phyloP scores from a whole-genome alignment of 1,284 basidiomycete genomes.

The Inonotus hispidus region DNA sequence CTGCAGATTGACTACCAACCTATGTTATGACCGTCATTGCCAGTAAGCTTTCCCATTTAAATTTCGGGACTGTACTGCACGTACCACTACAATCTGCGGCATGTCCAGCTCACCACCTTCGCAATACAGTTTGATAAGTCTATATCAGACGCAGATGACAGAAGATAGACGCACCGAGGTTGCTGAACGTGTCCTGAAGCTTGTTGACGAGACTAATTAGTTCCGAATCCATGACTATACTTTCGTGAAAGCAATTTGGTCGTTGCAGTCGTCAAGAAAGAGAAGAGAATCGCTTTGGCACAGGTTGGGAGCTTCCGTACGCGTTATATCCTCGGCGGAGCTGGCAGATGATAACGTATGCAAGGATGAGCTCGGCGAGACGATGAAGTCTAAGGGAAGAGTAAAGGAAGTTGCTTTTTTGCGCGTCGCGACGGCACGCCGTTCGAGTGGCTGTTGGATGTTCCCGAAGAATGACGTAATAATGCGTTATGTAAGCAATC shows the following conservation, averaged over 20 bases:
- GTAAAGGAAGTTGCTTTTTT: background rate
- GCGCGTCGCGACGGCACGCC: slow-evolving; percentile 12
- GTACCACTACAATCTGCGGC: slow-evolving; percentile 78
- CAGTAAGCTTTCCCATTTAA: background rate
- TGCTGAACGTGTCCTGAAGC: slow-evolving; percentile 86
- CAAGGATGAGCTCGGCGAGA: background rate
- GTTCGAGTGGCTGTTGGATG: background rate
- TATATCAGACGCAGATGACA: background rate
- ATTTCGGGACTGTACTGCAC: slow-evolving; percentile 17
- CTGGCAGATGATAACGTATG: background rate
- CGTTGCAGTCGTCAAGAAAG: slow-evolving; percentile 12
- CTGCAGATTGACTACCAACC: slow-evolving; percentile 84
- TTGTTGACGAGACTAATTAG: slow-evolving; percentile 95
- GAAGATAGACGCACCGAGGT: slow-evolving; percentile 53
- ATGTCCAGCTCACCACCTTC: slow-evolving; percentile 81
- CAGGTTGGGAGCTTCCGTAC: background rate
- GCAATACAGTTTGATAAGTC: slow-evolving; percentile 13
- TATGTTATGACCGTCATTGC: slow-evolving; percentile 26
- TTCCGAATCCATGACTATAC: slow-evolving; percentile 78
- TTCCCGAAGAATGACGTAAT: slow-evolving; percentile 4
- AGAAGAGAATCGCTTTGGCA: background rate
- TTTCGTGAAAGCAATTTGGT: background rate
- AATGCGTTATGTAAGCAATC: background rate
- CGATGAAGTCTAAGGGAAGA: background rate
- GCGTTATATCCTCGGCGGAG: background rate